Evolutionary conservation across 805 yeast genomes (phyloP).

Genomic region (Kazachstania bromeliacearum): DNA sequence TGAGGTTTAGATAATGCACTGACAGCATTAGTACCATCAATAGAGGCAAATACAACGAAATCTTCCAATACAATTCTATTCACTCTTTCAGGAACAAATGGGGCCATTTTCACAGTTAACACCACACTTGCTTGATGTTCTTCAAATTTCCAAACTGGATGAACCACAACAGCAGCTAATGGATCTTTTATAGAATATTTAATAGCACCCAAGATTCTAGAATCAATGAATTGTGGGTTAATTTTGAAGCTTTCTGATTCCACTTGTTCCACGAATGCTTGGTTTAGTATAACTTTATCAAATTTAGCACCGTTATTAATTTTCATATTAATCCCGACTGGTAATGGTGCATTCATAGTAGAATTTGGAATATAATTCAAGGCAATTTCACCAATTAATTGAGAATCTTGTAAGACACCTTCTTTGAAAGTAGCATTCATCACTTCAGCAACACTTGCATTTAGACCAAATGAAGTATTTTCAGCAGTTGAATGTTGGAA

Average conservation of each 20-base stretch:
- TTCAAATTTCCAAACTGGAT: conserved; percentile 88
- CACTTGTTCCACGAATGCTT: conserved; percentile 43
- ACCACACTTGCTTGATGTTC: conserved; percentile 77
- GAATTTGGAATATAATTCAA: conserved; percentile 47
- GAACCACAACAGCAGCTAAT: conserved; percentile 56
- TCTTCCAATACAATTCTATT: conserved; percentile 27
- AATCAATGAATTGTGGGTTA: conserved; percentile 42
- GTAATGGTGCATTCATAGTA: conserved; percentile 25
- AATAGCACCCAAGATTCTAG: conserved; percentile 69
- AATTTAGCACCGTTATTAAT: conserved; percentile 35
- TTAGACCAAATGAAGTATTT: conserved; percentile 50
- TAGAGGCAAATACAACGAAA: conserved; percentile 40
- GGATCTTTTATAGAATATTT: conserved; percentile 54
- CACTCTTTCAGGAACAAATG: conserved; percentile 30
- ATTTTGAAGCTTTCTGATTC: conserved; percentile 36
- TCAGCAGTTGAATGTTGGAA: conserved; percentile 40
- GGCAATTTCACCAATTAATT: conserved; percentile 79
- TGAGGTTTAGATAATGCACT: conserved; percentile 85
- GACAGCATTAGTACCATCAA: conserved; percentile 52
- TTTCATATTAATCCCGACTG: conserved; percentile 36
- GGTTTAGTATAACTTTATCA: conserved; percentile 43
- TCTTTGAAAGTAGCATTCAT: conserved; percentile 64
- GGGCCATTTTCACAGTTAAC: conserved; percentile 43
- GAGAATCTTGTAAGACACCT: conserved; percentile 50
- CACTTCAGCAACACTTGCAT: conserved; percentile 79